These are phyloP conservation scores for Penicillium verhagenii DNA, from an alignment of 495 filamentous ascomycete species.

Conservation along the genomic window DNA sequence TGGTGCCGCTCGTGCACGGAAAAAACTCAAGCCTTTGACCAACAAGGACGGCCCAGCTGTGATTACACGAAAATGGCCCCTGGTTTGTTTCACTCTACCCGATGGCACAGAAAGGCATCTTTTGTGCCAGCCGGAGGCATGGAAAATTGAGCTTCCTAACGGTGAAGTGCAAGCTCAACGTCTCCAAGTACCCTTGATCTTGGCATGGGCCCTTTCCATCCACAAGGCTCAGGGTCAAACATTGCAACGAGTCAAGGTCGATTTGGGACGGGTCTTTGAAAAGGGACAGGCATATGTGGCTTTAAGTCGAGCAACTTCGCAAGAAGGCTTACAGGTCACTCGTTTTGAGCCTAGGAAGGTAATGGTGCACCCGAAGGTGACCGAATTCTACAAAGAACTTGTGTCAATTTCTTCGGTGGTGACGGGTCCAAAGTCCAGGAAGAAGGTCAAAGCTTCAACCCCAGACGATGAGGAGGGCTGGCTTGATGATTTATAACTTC, in stretches of 20 bases:
- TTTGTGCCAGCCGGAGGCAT: constrained; percentile 80
- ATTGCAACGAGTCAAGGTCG: constrained; percentile 90
- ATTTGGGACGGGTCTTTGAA: constrained; percentile 88
- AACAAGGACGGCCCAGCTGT: constrained; percentile 35
- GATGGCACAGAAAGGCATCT: constrained; percentile 78
- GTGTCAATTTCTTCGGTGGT: constrained; percentile 50
- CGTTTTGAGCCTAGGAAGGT: constrained; percentile 89
- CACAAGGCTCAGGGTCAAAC: constrained; percentile 99
- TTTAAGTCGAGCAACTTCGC: constrained; percentile 74
- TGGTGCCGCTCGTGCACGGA: constrained; percentile 39
- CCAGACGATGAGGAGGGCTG: constrained; percentile 34
- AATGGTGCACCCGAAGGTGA: constrained; percentile 87
- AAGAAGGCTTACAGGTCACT: constrained; percentile 84
- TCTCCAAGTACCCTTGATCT: constrained; percentile 66
- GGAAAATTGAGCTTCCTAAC: constrained; percentile 96
- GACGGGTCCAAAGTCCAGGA: constrained; percentile 28
- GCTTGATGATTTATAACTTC: not conserved
- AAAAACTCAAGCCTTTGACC: constrained; percentile 48
- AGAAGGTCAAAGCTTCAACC: constrained; percentile 7
- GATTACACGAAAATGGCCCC: constrained; percentile 60
- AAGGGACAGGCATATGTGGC: constrained; percentile 73
- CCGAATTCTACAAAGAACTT: constrained; percentile 78
- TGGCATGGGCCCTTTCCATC: constrained; percentile 95
- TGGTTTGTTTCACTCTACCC: constrained; percentile 75
- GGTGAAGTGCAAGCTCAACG: constrained; percentile 88